Evolutionary conservation across 441 rosid genomes (phyloP).

Genomic region (Populus hybrid): DNA sequence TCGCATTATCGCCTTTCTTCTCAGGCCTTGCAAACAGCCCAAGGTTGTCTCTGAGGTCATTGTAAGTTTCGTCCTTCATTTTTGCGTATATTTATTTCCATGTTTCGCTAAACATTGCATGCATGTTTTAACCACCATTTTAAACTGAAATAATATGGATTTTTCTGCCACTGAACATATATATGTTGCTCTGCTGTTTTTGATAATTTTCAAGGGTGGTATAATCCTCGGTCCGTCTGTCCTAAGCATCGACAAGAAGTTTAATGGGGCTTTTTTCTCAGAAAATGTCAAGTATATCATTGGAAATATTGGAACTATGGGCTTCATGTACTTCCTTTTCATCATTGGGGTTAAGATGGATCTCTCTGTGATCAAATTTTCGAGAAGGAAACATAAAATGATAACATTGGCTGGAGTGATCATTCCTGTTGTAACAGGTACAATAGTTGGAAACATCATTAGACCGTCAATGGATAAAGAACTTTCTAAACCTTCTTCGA

Average conservation of each 20-base stretch:
- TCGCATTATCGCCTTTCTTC: constrained; percentile 34
- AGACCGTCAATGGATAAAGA: constrained; percentile 28
- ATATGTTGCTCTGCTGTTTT: not conserved
- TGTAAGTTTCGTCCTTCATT: constrained; percentile 27
- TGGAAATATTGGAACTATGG: constrained; percentile 41
- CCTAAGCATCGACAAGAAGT: constrained; percentile 32
- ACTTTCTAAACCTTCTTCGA: constrained; percentile 23
- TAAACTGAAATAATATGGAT: not conserved
- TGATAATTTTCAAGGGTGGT: constrained; percentile 41
- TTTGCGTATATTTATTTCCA: not conserved
- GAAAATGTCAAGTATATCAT: constrained; percentile 27
- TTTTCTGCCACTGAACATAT: not conserved
- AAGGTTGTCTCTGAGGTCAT: constrained; percentile 51
- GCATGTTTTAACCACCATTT: not conserved
- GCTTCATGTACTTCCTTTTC: constrained; percentile 47
- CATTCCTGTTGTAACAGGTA: constrained; percentile 18
- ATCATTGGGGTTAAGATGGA: constrained; percentile 49
- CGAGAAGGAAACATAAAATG: constrained; percentile 37
- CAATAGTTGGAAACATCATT: constrained; percentile 15
- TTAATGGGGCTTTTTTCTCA: constrained; percentile 29
- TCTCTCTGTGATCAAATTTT: constrained; percentile 23
- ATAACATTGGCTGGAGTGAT: constrained; percentile 30
- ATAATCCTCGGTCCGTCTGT: constrained; percentile 59
- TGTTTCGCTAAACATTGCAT: not conserved
- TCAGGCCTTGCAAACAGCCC: constrained; percentile 61